Evolutionary conservation across 2,329 filamentous ascomycete species (phyloP).

Genomic region (Verruconis gallopava): DNA sequence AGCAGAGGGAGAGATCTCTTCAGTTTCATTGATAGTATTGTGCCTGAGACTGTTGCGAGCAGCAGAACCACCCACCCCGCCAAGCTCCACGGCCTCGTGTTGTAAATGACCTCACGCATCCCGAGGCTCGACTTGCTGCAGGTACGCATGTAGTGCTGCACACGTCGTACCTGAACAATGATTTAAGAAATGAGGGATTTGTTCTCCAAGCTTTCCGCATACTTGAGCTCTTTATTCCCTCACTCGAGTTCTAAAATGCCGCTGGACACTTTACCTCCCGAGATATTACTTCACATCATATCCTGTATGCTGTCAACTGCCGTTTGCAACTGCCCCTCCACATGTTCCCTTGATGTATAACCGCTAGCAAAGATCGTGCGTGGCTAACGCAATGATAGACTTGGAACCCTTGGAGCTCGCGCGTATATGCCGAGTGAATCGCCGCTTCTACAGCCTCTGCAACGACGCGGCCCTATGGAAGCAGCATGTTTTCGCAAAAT

Average conservation of each 20-base stretch:
- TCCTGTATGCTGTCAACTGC: conserved; percentile 22
- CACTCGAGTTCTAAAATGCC: neutral
- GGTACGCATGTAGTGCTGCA: too few species aligned
- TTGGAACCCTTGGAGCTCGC: conserved; percentile 40
- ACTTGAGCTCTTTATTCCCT: neutral
- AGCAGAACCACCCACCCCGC: too few species aligned
- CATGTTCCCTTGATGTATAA: neutral
- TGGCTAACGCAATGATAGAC: conserved; percentile 11
- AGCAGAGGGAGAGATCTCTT: too few species aligned
- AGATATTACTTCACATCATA: conserved; percentile 31
- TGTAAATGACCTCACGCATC: too few species aligned
- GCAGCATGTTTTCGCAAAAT: conserved; percentile 57
- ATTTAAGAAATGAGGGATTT: too few species aligned
- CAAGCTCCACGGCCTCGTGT: too few species aligned
- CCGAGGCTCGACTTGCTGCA: too few species aligned
- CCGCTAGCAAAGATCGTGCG: conserved; percentile 2
- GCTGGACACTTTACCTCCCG: conserved; percentile 22
- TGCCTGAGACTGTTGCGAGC: too few species aligned
- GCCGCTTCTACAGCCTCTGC: conserved; percentile 49
- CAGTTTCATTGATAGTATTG: too few species aligned
- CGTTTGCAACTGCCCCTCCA: neutral
- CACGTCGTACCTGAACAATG: too few species aligned
- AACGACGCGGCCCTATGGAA: conserved; percentile 72
- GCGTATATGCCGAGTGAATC: conserved; percentile 56
- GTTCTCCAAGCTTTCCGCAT: too few species aligned